A percentile compares a stretch with the other conserved stretches of the same genome.
Conservation (phyloP, 2,329 filamentous ascomycete species). For the Raffaelea arxii region DNA sequence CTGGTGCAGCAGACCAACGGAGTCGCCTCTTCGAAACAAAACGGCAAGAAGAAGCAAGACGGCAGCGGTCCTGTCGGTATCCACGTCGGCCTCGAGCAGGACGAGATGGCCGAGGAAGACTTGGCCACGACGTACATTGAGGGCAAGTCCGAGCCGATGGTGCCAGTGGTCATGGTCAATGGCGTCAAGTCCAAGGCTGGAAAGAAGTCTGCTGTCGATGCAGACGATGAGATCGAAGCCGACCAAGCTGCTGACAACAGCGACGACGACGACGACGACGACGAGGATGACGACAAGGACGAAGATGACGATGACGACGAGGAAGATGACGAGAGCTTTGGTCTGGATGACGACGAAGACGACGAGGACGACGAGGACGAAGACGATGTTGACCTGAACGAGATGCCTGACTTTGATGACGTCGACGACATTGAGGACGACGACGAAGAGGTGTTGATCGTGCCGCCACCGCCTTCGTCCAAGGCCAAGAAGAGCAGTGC, state of each 20-base stretch:
- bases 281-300: slow-evolving; percentile 39
- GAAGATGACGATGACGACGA: slow-evolving; percentile 14
- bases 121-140: slow-evolving; percentile 25
- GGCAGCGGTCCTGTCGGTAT: neutral
- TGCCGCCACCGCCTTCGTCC: slow-evolving; percentile 19
- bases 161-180: too few relatives aligned
- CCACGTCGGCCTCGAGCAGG: neutral
- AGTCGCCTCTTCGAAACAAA: too few relatives aligned
- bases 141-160: too few relatives aligned
- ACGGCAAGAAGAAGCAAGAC: too few relatives aligned
- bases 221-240: too few relatives aligned
- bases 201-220: too few relatives aligned
- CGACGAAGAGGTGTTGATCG: slow-evolving; percentile 19
- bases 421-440: slow-evolving; percentile 79
- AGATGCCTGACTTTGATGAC: slow-evolving; percentile 56
- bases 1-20: neutral
- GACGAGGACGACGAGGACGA: slow-evolving; percentile 36
- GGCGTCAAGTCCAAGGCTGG: too few relatives aligned
- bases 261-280: slow-evolving; percentile 62
- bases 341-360: slow-evolving; percentile 2
- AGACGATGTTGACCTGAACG: slow-evolving; percentile 68
- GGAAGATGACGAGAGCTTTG: slow-evolving; percentile 19
- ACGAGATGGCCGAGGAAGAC: slow-evolving; percentile 46
- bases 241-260: too few relatives aligned
- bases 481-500: slow-evolving; percentile 24